phyloP scores from a whole-genome alignment of 371 early-diverging fungal species.

The Phascolomyces articulosus region DNA sequence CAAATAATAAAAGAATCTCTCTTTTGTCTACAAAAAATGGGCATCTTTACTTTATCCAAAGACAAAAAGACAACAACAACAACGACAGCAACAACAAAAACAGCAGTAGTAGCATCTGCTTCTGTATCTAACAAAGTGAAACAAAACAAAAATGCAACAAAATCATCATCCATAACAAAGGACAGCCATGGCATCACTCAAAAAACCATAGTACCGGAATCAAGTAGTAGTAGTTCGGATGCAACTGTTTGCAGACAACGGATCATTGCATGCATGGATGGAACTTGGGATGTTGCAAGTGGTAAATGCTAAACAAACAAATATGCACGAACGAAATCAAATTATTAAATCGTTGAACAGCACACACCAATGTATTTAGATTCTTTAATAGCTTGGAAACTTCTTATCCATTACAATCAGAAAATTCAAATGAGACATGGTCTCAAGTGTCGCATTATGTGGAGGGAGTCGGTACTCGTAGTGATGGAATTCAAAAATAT shows the following conservation, averaged over 20 bases:
- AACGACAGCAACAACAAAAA: too few relatives aligned
- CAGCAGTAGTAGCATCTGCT: too few relatives aligned
- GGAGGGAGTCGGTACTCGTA: slow-evolving; percentile 29
- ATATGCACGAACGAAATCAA: too few relatives aligned
- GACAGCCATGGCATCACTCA: background rate
- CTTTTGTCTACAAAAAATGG: too few relatives aligned
- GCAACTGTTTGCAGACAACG: slow-evolving; percentile 17
- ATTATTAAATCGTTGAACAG: too few relatives aligned
- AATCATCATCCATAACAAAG: background rate
- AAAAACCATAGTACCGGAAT: background rate
- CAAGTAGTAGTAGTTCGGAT: background rate
- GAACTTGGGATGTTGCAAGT: slow-evolving; percentile 45
- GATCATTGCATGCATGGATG: slow-evolving; percentile 41
- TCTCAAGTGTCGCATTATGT: slow-evolving; percentile 29
- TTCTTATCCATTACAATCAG: background rate
- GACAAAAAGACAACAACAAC: too few relatives aligned
- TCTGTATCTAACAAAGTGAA: too few relatives aligned
- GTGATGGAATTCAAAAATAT: slow-evolving; percentile 14
- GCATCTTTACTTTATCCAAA: too few relatives aligned
- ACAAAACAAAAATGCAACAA: background rate
- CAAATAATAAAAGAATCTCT: too few relatives aligned
- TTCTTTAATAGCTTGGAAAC: slow-evolving; percentile 20
- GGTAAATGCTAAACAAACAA: too few relatives aligned
- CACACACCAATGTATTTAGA: slow-evolving; percentile 33
- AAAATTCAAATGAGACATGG: slow-evolving; percentile 12